Base-by-base conservation (phyloP, 176 grass and related monocot species). In the Dendrocalamus sinicus region DNA sequence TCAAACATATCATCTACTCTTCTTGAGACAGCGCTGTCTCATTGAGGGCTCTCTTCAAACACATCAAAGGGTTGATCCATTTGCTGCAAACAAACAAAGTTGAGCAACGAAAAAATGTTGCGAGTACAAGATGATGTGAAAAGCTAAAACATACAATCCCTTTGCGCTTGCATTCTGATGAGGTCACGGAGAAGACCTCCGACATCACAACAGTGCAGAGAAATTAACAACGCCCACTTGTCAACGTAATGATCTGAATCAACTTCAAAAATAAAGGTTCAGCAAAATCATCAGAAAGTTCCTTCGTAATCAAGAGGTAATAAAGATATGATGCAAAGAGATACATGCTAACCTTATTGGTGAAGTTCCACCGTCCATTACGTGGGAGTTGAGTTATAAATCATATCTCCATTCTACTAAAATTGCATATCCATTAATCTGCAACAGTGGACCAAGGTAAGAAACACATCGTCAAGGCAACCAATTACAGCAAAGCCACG, bases 211-310 rank as follows among this genome's bases (percentile, higher is more conserved):
- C 89, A n/a, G 76, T 82, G 93, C 88, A 73, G 96, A 98, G 61
- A 98, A 98, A 90, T 95, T 98, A 57, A 95, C 89, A 20, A 88
- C 91, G 93, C 90, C 93, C 96, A 98, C 9, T 69, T 74, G 15
- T 77, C 84, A 0, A 98, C 86, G 47, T 46, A 61, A 16, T 79
- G 8, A 91, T 87, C 60, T 68, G 16, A 10, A 90, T 57, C 53
- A 98, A 78, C 75, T 87, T 98, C 95, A 77, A 88, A 85, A 10
- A 57, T 12, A 65, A 16, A 50, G 30, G 41, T 73, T 48, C n/a
- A 12, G n/a, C 13, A 75, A 79, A 72, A 24, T n/a, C 32, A 83
- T 82, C 28, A 77, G 55, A 83, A 78, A 41, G 28, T 54, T 70
- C 59, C 58, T 87, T 66, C 46, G 16, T 41, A 28, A 72, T 70